These are phyloP conservation scores for Wickerhamomyces sp. DNA, from an alignment of 1,139 yeast species.

Conservation along the genomic window DNA sequence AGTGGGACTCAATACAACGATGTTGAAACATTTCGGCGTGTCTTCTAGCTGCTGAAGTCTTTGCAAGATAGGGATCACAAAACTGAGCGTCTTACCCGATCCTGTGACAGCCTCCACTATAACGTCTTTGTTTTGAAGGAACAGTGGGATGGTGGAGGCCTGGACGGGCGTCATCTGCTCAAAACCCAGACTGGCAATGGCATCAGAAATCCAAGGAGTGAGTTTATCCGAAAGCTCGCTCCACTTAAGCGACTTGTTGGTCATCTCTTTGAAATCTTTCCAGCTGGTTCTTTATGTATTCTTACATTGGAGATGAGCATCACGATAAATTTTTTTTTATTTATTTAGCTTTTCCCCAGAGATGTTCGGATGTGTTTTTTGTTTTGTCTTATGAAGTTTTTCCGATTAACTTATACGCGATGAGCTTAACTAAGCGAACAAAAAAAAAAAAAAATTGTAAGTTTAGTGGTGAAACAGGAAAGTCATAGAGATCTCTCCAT, in stretches of 20 bases:
- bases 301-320: no score
- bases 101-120: slow-evolving; percentile 97
- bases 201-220: slow-evolving; percentile 45
- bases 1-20: slow-evolving; percentile 80
- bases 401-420: no score
- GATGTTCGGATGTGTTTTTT: no score
- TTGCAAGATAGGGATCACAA: slow-evolving; percentile 76
- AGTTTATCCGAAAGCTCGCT: slow-evolving; percentile 28
- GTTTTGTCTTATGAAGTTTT: no score
- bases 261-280: no score
- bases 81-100: slow-evolving; percentile 91
- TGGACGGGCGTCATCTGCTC: slow-evolving; percentile 94
- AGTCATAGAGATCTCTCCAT: no score
- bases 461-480: no score
- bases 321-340: no score
- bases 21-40: slow-evolving; percentile 47
- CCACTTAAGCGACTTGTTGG: slow-evolving; percentile 33
- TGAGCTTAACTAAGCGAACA: no score
- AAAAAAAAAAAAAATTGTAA: no score
- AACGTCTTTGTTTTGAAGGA: slow-evolving; percentile 87
- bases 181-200: slow-evolving; percentile 69
- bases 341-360: no score
- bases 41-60: slow-evolving; percentile 37
- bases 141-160: slow-evolving; percentile 88
- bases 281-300: no score